phyloP scores from a whole-genome alignment of 2,329 filamentous ascomycete genomes.

The Botrytis hyacinthi region DNA sequence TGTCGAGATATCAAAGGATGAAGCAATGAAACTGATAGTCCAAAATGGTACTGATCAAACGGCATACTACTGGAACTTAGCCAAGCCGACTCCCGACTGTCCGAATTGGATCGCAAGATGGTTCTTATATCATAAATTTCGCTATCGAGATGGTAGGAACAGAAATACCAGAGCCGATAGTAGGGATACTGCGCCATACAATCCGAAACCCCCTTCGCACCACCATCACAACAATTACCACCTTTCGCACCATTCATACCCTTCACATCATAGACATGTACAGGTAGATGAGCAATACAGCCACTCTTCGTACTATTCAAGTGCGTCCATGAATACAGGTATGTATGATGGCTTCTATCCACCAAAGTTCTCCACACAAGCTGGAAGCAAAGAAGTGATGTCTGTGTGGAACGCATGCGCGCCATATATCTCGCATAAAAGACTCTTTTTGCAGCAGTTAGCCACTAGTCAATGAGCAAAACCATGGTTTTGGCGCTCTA shows the following conservation, averaged over 20 bases:
- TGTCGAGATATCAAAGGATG: constrained; percentile 36
- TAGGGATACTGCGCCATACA: neutral
- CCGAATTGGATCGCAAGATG: constrained; percentile 39
- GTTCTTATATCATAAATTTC: constrained; percentile 40
- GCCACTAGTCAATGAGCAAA: neutral
- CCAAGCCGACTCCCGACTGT: constrained; percentile 26
- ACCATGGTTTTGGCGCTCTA: neutral
- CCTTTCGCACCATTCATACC: neutral
- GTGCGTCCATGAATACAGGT: constrained; percentile 9
- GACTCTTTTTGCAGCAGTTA: neutral
- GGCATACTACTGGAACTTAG: constrained; percentile 36
- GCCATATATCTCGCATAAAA: neutral
- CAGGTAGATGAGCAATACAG: constrained; percentile 4
- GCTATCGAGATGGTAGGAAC: constrained; percentile 39
- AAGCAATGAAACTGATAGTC: constrained; percentile 34
- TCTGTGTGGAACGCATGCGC: neutral
- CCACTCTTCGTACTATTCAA: neutral
- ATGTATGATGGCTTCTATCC: constrained; percentile 1
- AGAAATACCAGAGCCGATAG: constrained; percentile 23
- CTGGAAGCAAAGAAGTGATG: neutral
- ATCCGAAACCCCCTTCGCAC: neutral
- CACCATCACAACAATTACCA: neutral
- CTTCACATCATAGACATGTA: neutral
- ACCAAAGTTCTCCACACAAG: neutral
- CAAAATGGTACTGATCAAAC: constrained; percentile 30